Evolutionary conservation across 139 green algal genomes (phyloP), one percentile per base, ranked within the genome.

Genomic region (Volvox africanus): DNA sequence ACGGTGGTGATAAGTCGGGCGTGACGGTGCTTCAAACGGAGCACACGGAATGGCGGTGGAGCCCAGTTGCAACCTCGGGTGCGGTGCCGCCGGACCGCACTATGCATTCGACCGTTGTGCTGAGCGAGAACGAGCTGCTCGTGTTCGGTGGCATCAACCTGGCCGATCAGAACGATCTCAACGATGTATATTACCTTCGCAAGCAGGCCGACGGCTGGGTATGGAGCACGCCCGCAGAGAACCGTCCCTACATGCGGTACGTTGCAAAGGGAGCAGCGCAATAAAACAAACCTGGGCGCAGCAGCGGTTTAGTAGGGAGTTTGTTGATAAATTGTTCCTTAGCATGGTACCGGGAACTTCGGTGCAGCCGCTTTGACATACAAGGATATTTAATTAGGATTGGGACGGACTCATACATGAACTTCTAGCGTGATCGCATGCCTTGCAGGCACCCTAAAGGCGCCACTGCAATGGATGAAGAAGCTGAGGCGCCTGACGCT

Each of bases 1-100:
- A 95, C 86, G 96, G 96, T 35, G 95, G 95, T 21, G 94, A 97
- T 88, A 97, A 96, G 83, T 94, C 90, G 17, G 95, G 95, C 21
- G 87, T 97, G 17, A 92, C 73, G 44, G 87, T 97, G 19, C 97
- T 96, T 90, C 94, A 88, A 61, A 96, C 92, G 28, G 91, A 94
- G 44, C 78, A 71, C 50, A 32, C 68, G 0, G 93, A 95, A 82
- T 94, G 94, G 91, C 78, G 85, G 30, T 98, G 96, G 97, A 30
- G 28, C 16, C 32, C 35, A 21, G 73, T 65, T 5, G 65, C 78
- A 0, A 61, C 73, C 37, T 86, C 89, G 32, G 94, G 94, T 35
- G 69, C 93, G 19, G 77, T 88, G 50, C 96, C 96, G 22, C 62
- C 86, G 13, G 94, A 96, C 67, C 91, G 96, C 44, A 86, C 65